Conservation (phyloP, 352 stramenopile genomes). For the Phytophthora agathidicida region DNA sequence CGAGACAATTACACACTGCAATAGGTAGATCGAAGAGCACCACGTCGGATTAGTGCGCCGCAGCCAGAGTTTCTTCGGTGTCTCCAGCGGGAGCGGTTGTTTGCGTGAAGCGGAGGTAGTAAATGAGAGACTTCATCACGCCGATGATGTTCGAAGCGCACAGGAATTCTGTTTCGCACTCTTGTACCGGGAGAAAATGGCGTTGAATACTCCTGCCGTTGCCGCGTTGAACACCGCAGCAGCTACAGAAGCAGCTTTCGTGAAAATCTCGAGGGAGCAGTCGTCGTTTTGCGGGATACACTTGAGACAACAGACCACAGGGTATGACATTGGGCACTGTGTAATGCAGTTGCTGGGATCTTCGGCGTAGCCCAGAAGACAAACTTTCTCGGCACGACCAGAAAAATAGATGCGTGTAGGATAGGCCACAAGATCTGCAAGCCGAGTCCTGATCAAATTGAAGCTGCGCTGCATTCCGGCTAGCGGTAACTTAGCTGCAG, state of each 20-base stretch:
- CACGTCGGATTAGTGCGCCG: constrained; percentile 8
- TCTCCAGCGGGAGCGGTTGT: constrained; percentile 3
- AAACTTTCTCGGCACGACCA: constrained; percentile 5
- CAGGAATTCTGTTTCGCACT: constrained; percentile 5
- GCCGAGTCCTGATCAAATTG: not conserved
- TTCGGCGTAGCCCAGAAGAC: constrained; percentile 9
- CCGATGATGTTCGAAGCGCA: constrained; percentile 16
- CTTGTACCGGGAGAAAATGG: constrained; percentile 15
- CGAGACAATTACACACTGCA: constrained; percentile 12
- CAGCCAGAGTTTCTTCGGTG: not conserved
- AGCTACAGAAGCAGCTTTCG: constrained; percentile 31
- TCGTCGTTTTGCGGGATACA: constrained; percentile 56
- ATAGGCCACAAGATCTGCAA: constrained; percentile 9
- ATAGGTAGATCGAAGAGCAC: constrained; percentile 6
- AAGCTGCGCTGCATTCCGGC: not conserved
- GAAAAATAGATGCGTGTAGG: constrained; percentile 11
- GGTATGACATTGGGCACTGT: constrained; percentile 49
- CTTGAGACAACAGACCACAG: constrained; percentile 51
- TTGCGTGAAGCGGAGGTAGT: constrained; percentile 10
- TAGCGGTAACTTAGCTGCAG: no score
- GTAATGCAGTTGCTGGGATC: constrained; percentile 2
- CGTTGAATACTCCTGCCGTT: constrained; percentile 35
- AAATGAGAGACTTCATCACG: constrained; percentile 13
- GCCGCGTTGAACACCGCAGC: constrained; percentile 32
- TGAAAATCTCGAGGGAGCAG: constrained; percentile 40